Conservation (phyloP, 768 basidiomycete species). For the Amanita brunnescens region DNA sequence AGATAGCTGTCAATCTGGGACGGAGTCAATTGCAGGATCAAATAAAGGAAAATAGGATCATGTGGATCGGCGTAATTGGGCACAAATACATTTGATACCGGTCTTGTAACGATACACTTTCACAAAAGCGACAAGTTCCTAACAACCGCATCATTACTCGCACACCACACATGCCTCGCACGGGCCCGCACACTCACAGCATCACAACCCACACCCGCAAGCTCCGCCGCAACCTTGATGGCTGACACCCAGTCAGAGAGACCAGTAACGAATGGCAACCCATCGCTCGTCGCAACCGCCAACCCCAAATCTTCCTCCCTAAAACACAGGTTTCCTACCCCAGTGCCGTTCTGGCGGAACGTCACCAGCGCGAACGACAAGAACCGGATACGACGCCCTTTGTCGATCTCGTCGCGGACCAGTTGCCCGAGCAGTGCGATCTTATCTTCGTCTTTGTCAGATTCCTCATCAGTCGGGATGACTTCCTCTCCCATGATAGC, state of each 20-base stretch:
- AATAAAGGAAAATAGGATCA: too few relatives aligned
- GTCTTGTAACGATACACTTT: too few relatives aligned
- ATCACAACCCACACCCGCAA: conserved; percentile 56
- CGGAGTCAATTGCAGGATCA: too few relatives aligned
- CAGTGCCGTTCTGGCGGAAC: conserved; percentile 38
- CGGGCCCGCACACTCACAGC: conserved; percentile 34
- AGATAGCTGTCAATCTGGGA: too few relatives aligned
- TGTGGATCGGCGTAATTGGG: too few relatives aligned
- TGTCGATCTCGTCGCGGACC: conserved; percentile 53
- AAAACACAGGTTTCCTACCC: conserved; percentile 41
- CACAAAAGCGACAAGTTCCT: too few relatives aligned
- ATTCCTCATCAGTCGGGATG: too few relatives aligned
- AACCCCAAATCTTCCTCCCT: conserved; percentile 22
- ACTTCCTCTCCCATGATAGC: too few relatives aligned
- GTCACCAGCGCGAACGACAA: conserved; percentile 27
- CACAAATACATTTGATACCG: too few relatives aligned
- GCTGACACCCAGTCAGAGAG: conserved; percentile 28
- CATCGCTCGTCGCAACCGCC: conserved; percentile 48
- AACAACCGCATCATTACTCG: conserved; percentile 57
- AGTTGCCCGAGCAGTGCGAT: conserved; percentile 20
- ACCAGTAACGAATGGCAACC: conserved; percentile 47
- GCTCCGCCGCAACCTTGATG: conserved; percentile 36
- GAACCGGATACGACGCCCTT: conserved; percentile 45
- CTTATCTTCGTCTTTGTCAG: too few relatives aligned
- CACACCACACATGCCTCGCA: conserved; percentile 38